A percentile compares a stretch with the other conserved stretches of the same genome.
Evolutionary conservation across 129 eudicot genomes (phyloP).

Genomic region (Flaveria sonorensis): DNA sequence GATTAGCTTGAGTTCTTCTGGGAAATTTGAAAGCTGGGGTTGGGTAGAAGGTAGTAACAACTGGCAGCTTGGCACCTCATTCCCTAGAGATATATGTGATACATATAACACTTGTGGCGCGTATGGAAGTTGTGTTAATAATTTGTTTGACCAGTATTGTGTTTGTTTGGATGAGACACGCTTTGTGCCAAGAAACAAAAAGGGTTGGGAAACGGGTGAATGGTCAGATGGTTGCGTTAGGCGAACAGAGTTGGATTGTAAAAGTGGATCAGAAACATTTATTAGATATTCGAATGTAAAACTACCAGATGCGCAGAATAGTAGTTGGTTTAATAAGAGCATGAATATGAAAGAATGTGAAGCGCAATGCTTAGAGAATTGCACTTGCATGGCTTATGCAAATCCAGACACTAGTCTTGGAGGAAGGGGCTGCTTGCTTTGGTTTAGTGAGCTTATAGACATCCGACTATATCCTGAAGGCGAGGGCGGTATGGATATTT

Average conservation of each 20-base stretch:
- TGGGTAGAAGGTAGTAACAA: not conserved
- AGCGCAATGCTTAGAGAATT: not conserved
- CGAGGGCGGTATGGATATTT: not conserved
- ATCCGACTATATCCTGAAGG: not conserved
- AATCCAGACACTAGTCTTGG: not conserved
- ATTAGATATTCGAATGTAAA: not conserved
- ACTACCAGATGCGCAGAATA: not conserved
- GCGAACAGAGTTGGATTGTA: not conserved
- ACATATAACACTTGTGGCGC: slow-evolving; percentile 1
- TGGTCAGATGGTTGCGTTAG: not conserved
- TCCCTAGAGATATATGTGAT: not conserved
- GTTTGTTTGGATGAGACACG: not conserved
- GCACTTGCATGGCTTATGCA: not conserved
- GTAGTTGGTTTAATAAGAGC: not conserved
- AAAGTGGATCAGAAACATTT: not conserved
- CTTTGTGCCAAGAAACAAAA: not conserved
- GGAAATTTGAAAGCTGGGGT: not conserved
- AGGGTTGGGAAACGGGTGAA: not conserved
- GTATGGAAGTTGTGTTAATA: not conserved
- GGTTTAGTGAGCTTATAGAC: slow-evolving; percentile 17
- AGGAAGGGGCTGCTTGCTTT: slow-evolving; percentile 15
- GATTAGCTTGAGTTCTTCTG: not conserved
- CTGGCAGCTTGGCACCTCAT: not conserved
- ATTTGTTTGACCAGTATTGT: not conserved
- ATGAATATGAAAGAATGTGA: not conserved